Percentiles rank a stretch among this genome's conserved stretches.
phyloP scores from a whole-genome alignment of 1,284 basidiomycete genomes.

The Heliocybe sulcata region DNA sequence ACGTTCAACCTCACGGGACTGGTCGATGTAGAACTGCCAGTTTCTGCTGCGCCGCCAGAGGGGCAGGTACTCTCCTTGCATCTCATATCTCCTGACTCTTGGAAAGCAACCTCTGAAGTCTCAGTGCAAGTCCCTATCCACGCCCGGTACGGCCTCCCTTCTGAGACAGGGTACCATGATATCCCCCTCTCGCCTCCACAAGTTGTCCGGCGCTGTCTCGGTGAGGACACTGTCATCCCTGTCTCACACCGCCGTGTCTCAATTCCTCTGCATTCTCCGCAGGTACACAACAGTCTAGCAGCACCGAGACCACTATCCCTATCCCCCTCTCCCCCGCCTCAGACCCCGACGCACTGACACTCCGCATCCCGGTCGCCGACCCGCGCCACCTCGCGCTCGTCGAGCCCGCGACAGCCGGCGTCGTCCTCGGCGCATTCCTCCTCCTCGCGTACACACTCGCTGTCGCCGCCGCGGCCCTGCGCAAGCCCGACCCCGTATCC shows the following conservation, averaged over 20 bases:
- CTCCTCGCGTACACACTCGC: constrained; percentile 24
- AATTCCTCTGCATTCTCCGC: not conserved
- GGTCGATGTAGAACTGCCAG: constrained; percentile 41
- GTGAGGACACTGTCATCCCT: constrained; percentile 5
- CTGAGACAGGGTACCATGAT: constrained; percentile 13
- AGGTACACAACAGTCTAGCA: not conserved
- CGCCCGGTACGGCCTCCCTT: constrained; percentile 36
- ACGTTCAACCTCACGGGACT: constrained; percentile 33
- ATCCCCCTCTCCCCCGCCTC: constrained; percentile 15
- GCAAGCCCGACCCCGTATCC: too few species aligned
- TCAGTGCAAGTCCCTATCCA: constrained; percentile 41
- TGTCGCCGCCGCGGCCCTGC: constrained; percentile 10
- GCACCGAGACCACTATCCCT: constrained; percentile 11
- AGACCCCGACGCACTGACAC: constrained; percentile 11
- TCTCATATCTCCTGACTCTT: constrained; percentile 11
- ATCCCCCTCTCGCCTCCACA: constrained; percentile 26
- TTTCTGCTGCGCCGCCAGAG: constrained; percentile 28
- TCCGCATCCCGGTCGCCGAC: constrained; percentile 31
- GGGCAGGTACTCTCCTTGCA: constrained; percentile 32
- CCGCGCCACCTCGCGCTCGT: constrained; percentile 29
- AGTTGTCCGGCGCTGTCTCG: constrained; percentile 31
- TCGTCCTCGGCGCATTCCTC: constrained; percentile 31
- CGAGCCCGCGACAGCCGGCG: constrained; percentile 31
- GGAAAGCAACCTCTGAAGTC: constrained; percentile 9
- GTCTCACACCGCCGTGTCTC: not conserved